phyloP scores from a whole-genome alignment of 495 filamentous ascomycete species.

The Podospora comata region DNA sequence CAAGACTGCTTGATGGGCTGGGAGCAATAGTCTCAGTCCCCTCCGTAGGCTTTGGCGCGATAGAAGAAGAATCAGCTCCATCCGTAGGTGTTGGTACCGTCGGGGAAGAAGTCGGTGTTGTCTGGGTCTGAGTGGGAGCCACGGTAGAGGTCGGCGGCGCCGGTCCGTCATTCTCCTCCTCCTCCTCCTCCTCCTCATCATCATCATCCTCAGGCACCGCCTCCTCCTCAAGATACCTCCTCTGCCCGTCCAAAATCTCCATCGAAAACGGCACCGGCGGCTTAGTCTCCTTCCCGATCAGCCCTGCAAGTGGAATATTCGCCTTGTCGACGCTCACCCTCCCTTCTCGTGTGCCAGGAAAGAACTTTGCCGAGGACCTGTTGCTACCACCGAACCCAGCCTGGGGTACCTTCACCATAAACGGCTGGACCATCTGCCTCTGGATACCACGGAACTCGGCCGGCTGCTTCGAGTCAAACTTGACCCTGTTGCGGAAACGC shows the following conservation, averaged over 20 bases:
- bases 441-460: constrained; percentile 30
- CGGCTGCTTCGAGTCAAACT: constrained; percentile 29
- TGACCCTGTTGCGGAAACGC: constrained; percentile 11
- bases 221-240: background rate
- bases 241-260: constrained; percentile 9
- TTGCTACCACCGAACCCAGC: constrained; percentile 14
- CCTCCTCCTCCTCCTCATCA: background rate
- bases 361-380: background rate
- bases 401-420: constrained; percentile 36
- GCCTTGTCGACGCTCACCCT: constrained; percentile 5
- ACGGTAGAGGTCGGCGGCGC: background rate
- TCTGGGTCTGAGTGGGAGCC: background rate
- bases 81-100: background rate
- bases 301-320: constrained; percentile 25
- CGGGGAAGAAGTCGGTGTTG: background rate
- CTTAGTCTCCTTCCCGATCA: constrained; percentile 21
- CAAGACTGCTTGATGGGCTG: background rate
- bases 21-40: background rate
- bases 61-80: background rate
- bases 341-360: constrained; percentile 19
- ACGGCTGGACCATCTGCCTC: constrained; percentile 36
- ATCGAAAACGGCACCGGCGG: constrained; percentile 11
- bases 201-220: background rate
- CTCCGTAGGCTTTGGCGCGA: background rate
- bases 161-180: background rate